Conservation (phyloP, 305 asterid genomes). For the Solanum hybrid region DNA sequence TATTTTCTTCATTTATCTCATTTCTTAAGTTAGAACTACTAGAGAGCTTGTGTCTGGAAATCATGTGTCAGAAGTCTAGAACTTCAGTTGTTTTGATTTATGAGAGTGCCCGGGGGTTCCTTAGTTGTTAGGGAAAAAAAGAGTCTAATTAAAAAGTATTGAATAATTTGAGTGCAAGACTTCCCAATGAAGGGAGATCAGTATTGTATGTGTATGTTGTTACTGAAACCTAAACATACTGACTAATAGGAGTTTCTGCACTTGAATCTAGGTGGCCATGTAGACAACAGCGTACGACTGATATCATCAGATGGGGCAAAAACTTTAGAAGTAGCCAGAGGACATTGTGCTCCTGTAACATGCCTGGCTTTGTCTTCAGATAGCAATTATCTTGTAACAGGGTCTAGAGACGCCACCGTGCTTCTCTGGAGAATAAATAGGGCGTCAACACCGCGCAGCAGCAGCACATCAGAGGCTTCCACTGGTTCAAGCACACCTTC, state of each 20-base stretch:
- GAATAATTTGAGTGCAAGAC: not conserved
- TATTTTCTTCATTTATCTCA: not conserved
- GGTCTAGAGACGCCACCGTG: slow-evolving; percentile 81
- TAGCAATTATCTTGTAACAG: slow-evolving; percentile 84
- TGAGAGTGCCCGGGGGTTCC: not conserved
- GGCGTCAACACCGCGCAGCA: slow-evolving; percentile 37
- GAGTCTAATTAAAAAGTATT: not conserved
- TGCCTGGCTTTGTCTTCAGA: slow-evolving; percentile 76
- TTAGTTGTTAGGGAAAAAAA: not conserved
- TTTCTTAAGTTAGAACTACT: not conserved
- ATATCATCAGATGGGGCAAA: slow-evolving; percentile 92
- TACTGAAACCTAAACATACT: not conserved
- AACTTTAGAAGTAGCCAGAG: slow-evolving; percentile 89
- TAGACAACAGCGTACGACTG: slow-evolving; percentile 81
- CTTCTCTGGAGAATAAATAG: slow-evolving; percentile 84
- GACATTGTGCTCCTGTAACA: slow-evolving; percentile 95
- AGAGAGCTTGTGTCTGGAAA: not conserved
- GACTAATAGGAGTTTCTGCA: slow-evolving; percentile 3
- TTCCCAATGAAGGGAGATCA: not conserved
- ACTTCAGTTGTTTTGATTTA: not conserved
- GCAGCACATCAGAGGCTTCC: slow-evolving; percentile 48
- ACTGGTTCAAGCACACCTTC: slow-evolving; percentile 54
- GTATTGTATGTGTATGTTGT: not conserved
- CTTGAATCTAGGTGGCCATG: slow-evolving; percentile 75
- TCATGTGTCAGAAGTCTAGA: not conserved